These are phyloP conservation scores for Saccharomycopsis capsularis DNA, from an alignment of 805 yeast genomes.

Conservation along the genomic window DNA sequence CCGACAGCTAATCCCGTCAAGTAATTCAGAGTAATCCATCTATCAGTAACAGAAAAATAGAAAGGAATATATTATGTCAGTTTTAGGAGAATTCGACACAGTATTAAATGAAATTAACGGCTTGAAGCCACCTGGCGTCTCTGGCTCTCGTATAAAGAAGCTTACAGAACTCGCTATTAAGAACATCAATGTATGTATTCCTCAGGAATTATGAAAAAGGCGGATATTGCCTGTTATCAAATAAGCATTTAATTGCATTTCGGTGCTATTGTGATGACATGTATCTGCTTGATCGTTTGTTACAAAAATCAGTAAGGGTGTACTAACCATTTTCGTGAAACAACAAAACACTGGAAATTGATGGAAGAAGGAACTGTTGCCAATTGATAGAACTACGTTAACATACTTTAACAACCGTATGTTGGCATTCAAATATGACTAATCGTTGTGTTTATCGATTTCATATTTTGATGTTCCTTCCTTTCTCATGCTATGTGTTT, in stretches of 20 bases:
- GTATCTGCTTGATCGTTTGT: background rate
- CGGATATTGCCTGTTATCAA: too few relatives aligned
- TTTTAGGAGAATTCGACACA: conserved; percentile 33
- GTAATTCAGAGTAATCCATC: background rate
- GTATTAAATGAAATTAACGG: conserved; percentile 38
- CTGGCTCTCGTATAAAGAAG: conserved; percentile 89
- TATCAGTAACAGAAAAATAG: background rate
- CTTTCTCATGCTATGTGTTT: too few relatives aligned
- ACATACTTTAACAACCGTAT: too few relatives aligned
- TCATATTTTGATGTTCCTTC: too few relatives aligned
- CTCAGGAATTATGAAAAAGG: background rate
- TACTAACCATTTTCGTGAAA: background rate
- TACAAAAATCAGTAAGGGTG: background rate
- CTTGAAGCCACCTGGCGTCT: conserved; percentile 82
- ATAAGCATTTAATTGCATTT: too few relatives aligned
- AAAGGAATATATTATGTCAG: conserved; percentile 27
- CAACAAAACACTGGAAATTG: background rate
- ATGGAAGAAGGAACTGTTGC: background rate
- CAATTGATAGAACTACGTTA: too few relatives aligned
- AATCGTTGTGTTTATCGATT: too few relatives aligned
- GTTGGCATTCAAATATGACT: too few relatives aligned
- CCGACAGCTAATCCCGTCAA: background rate
- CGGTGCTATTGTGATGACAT: too few relatives aligned
- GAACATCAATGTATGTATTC: conserved; percentile 41
- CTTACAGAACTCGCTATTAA: conserved; percentile 71